phyloP scores from a whole-genome alignment of 2,329 filamentous ascomycete genomes.

The Epichloe scottii region DNA sequence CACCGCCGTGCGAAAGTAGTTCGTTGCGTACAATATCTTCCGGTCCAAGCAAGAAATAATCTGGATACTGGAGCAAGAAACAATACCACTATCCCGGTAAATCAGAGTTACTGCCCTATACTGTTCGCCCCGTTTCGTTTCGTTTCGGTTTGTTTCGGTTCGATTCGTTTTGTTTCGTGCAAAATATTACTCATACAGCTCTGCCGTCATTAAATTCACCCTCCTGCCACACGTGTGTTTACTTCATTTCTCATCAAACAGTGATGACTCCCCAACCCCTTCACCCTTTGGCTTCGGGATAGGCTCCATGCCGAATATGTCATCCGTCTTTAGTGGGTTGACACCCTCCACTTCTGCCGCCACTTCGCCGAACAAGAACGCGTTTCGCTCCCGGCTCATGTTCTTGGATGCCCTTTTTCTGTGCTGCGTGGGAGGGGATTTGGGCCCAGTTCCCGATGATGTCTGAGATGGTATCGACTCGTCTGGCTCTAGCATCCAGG shows the following conservation, averaged over 20 bases:
- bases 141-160: too few relatives aligned
- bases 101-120: too few relatives aligned
- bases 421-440: conserved; percentile 22
- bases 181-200: background rate
- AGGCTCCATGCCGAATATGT: conserved; percentile 44
- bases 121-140: too few relatives aligned
- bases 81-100: too few relatives aligned
- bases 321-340: conserved; percentile 28
- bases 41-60: too few relatives aligned
- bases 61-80: too few relatives aligned
- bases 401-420: conserved; percentile 30
- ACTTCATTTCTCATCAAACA: conserved; percentile 2
- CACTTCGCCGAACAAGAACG: conserved; percentile 47
- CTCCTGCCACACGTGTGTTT: background rate
- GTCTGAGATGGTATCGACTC: conserved; percentile 18
- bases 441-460: conserved; percentile 11
- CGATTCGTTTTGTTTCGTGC: background rate
- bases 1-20: too few relatives aligned
- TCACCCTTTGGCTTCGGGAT: conserved; percentile 21
- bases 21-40: too few relatives aligned
- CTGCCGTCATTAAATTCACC: background rate
- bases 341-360: conserved; percentile 22
- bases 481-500: conserved; percentile 62
- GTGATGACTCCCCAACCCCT: background rate
- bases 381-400: conserved; percentile 40